phyloP scores from a whole-genome alignment of 78 protist genomes.

The Carpediemonas membranifera region DNA sequence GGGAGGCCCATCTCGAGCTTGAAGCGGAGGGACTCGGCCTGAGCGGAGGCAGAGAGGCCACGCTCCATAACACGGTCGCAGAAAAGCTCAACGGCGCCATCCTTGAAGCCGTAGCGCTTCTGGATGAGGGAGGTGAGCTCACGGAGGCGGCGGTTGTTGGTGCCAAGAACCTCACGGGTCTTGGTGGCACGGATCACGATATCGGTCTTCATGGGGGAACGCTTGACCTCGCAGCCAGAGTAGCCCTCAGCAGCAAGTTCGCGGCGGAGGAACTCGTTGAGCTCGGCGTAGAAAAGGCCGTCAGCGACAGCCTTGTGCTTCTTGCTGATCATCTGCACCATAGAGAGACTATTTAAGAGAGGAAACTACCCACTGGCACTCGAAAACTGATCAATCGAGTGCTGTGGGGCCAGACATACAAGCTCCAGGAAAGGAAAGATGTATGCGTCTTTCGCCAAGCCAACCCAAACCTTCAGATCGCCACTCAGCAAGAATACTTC shows the following conservation, averaged over 20 bases:
- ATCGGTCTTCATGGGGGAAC: constrained; percentile 86
- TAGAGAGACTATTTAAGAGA: too few species aligned
- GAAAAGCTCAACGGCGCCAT: constrained; percentile 73
- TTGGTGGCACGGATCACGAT: constrained; percentile 96
- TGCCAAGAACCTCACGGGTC: constrained; percentile 82
- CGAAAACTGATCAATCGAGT: too few species aligned
- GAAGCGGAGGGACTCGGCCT: too few species aligned
- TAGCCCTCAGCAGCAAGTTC: constrained; percentile 91
- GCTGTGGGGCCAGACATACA: too few species aligned
- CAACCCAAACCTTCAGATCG: too few species aligned
- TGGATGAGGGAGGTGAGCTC: constrained; percentile 88
- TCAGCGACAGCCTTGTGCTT: constrained; percentile 91
- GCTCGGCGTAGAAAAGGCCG: constrained; percentile 97
- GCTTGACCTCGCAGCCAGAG: constrained; percentile 35
- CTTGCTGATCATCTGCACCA: too few species aligned
- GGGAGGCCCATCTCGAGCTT: constrained; percentile 93
- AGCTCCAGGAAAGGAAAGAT: too few species aligned
- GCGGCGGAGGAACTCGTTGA: constrained; percentile 86
- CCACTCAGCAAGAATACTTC: too few species aligned
- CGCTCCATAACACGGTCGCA: constrained; percentile 93
- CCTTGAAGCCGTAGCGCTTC: constrained; percentile 90
- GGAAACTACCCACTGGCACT: too few species aligned
- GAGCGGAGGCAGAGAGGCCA: constrained; percentile 91
- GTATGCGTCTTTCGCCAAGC: too few species aligned
- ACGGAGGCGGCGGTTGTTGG: constrained; percentile 88